These are phyloP conservation scores for Cladosporium austrohemisphaericum DNA, from an alignment of 2,329 filamentous ascomycete genomes.

Conservation along the genomic window DNA sequence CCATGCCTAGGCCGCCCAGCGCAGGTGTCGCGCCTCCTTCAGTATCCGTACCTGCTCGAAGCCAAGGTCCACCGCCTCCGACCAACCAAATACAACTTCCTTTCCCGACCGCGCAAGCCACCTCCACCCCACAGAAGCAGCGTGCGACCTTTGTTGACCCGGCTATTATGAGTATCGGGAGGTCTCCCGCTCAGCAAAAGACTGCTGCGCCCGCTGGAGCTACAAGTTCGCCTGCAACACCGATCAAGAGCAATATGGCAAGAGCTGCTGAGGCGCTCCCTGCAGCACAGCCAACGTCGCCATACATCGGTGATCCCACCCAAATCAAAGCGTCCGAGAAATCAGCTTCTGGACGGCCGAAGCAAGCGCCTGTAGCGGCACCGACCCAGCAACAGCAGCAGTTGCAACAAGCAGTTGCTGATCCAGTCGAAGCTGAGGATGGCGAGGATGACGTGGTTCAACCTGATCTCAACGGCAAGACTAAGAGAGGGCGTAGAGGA, in stretches of 20 bases:
- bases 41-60: too few species aligned
- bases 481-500: slow-evolving; percentile 47
- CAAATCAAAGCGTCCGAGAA: slow-evolving; percentile 13
- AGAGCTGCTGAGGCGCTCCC: slow-evolving; percentile 35
- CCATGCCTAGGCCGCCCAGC: not conserved
- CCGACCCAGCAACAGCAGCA: not conserved
- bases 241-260: slow-evolving; percentile 36
- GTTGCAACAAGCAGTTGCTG: not conserved
- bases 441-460: slow-evolving; percentile 14
- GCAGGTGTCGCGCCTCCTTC: not conserved
- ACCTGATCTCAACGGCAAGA: slow-evolving; percentile 38
- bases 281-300: slow-evolving; percentile 31
- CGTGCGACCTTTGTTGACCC: slow-evolving; percentile 66
- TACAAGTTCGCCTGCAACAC: slow-evolving; percentile 38
- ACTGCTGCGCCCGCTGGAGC: slow-evolving; percentile 20
- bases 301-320: slow-evolving; percentile 34
- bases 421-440: slow-evolving; percentile 3
- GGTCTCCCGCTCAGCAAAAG: slow-evolving; percentile 28
- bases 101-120: slow-evolving; percentile 5
- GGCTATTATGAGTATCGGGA: slow-evolving; percentile 69
- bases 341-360: not conserved
- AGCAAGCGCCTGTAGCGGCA: not conserved
- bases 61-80: not conserved
- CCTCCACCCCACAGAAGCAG: slow-evolving; percentile 31
- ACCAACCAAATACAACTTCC: slow-evolving; percentile 12